phyloP scores from a whole-genome alignment of 164 flowering plant genomes.

The Vitis cinerea region DNA sequence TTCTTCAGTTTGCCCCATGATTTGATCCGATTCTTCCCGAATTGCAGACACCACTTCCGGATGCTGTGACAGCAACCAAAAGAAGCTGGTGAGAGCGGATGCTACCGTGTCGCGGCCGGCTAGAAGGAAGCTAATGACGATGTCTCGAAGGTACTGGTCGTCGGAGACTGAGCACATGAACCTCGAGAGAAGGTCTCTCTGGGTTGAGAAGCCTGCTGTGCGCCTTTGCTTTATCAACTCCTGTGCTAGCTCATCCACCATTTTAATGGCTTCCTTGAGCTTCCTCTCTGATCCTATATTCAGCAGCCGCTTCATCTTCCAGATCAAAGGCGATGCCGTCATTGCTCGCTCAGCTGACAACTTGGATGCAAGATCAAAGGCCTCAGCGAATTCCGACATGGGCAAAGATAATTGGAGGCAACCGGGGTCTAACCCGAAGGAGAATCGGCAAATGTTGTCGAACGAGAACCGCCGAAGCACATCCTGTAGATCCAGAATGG shows the following conservation, averaged over 20 bases:
- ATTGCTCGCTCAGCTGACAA: slow-evolving; percentile 52
- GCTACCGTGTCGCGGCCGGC: slow-evolving; percentile 71
- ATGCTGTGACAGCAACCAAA: slow-evolving; percentile 33
- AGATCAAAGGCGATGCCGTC: slow-evolving; percentile 33
- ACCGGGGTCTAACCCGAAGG: slow-evolving; percentile 64
- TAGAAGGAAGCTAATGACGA: slow-evolving; percentile 54
- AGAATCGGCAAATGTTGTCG: slow-evolving; percentile 57
- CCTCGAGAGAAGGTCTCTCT: slow-evolving; percentile 47
- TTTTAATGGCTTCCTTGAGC: slow-evolving; percentile 41
- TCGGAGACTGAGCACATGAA: slow-evolving; percentile 48
- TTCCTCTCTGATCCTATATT: slow-evolving; percentile 49
- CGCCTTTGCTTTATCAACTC: slow-evolving; percentile 42
- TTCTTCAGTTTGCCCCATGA: slow-evolving; percentile 29
- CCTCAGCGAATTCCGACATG: slow-evolving; percentile 39
- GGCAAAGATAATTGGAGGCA: slow-evolving; percentile 44
- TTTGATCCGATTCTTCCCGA: slow-evolving; percentile 35
- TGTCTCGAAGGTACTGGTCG: slow-evolving; percentile 49
- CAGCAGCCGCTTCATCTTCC: slow-evolving; percentile 53
- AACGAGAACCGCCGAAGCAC: slow-evolving; percentile 59
- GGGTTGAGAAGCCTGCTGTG: slow-evolving; percentile 14
- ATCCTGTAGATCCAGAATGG: slow-evolving; percentile 53
- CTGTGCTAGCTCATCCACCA: slow-evolving; percentile 35
- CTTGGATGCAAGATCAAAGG: slow-evolving; percentile 59
- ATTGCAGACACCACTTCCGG: slow-evolving; percentile 36
- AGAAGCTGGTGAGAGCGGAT: slow-evolving; percentile 45